Conservation (phyloP, 1,284 basidiomycete species). For the Apiotrichum sp. region DNA sequence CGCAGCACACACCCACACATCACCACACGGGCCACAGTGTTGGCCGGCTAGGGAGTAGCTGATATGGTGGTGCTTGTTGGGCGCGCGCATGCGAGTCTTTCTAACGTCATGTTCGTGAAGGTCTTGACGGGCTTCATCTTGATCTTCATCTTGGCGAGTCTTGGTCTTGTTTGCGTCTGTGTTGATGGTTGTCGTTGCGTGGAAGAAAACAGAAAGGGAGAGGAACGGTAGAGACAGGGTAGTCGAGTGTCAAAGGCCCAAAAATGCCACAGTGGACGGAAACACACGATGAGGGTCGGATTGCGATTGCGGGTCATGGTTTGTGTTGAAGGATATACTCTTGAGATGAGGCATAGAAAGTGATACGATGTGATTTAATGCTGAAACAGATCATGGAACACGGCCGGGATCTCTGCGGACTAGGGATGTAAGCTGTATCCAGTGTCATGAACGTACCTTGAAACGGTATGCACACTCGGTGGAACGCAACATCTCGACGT, state of each 20-base stretch:
- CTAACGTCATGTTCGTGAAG: neutral
- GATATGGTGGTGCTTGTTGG: neutral
- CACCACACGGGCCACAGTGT: neutral
- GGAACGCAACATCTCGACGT: constrained; percentile 93
- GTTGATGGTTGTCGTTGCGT: neutral
- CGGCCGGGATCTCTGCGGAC: constrained; percentile 43
- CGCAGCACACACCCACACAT: neutral
- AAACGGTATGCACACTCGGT: constrained; percentile 97
- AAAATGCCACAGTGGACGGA: neutral
- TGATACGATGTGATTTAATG: constrained; percentile 15
- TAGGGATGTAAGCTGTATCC: constrained; percentile 4
- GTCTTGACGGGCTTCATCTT: neutral
- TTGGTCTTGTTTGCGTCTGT: neutral
- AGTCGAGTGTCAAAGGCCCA: neutral
- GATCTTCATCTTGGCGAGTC: neutral
- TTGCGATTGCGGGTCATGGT: no score
- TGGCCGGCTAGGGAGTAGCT: neutral
- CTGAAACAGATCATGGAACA: constrained; percentile 45
- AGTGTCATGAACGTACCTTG: constrained; percentile 34
- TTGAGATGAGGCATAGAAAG: neutral
- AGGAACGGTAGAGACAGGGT: neutral
- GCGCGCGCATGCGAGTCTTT: neutral
- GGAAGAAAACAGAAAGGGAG: neutral
- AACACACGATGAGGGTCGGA: neutral
- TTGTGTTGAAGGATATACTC: no score